phyloP scores from a whole-genome alignment of 768 basidiomycete genomes.

The Lactarius hengduanensis region DNA sequence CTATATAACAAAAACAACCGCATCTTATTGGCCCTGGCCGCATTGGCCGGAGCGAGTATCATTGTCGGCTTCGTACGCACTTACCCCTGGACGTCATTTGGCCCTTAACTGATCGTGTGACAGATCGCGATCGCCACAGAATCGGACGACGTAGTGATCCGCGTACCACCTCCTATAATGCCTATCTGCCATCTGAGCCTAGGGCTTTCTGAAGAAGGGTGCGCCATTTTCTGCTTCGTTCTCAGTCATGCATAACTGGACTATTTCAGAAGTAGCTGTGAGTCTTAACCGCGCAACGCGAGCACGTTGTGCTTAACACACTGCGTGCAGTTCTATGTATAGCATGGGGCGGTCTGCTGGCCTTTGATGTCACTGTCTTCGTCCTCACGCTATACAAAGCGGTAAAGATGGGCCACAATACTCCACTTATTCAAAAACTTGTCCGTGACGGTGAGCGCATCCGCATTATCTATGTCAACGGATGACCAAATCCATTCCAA shows the following conservation, averaged over 20 bases:
- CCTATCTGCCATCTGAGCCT: neutral
- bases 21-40: neutral
- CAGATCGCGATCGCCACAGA: constrained; percentile 6
- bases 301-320: neutral
- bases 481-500: neutral
- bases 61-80: neutral
- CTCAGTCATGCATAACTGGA: neutral
- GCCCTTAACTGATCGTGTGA: neutral
- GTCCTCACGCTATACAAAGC: constrained; percentile 5
- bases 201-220: constrained; percentile 9
- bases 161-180: no score
- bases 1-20: constrained; percentile 6
- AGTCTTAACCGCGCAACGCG: neutral
- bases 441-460: constrained; percentile 8
- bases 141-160: neutral
- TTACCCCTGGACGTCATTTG: neutral
- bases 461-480: neutral
- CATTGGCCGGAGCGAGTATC: neutral
- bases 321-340: neutral
- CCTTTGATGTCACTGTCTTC: constrained; percentile 2
- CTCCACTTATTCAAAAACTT: neutral
- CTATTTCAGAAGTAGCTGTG: constrained; percentile 2
- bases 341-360: neutral
- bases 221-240: neutral
- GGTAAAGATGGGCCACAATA: neutral